Conservation (phyloP, 768 basidiomycete species). For the Mycena rebaudengoi region DNA sequence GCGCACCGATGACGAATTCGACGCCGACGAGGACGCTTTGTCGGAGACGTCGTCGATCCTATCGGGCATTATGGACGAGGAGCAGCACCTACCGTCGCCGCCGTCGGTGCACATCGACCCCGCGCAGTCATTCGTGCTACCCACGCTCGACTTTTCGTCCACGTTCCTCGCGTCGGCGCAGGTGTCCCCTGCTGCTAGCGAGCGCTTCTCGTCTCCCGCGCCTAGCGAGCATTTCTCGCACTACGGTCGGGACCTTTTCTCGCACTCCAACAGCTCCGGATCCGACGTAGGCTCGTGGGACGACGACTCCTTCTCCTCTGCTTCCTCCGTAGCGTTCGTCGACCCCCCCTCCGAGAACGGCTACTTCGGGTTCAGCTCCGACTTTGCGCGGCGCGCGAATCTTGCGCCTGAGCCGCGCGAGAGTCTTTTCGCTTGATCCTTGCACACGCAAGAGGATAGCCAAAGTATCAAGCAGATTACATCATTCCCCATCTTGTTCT, state of each 20-base stretch:
- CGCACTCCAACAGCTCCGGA: slow-evolving; percentile 9
- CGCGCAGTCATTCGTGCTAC: slow-evolving; percentile 76
- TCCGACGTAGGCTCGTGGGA: slow-evolving; percentile 9
- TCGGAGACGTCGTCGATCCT: slow-evolving; percentile 42
- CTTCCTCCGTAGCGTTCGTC: slow-evolving; percentile 17
- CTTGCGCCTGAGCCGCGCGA: slow-evolving; percentile 20
- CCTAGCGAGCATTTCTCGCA: no score
- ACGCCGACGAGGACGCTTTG: slow-evolving; percentile 40
- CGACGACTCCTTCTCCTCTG: neutral
- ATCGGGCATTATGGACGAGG: slow-evolving; percentile 24
- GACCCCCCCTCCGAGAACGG: slow-evolving; percentile 40
- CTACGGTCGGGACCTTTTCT: neutral
- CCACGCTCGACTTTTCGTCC: slow-evolving; percentile 77
- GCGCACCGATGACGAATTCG: slow-evolving; percentile 31
- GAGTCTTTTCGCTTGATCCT: slow-evolving; percentile 20
- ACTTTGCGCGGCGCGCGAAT: slow-evolving; percentile 36
- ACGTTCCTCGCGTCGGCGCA: slow-evolving; percentile 42
- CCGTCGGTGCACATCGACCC: slow-evolving; percentile 53
- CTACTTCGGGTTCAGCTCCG: slow-evolving; percentile 50
- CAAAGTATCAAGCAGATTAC: no score
- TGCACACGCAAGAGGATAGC: no score
- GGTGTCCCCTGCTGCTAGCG: slow-evolving; percentile 21
- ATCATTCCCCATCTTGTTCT: no score
- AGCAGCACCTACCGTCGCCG: slow-evolving; percentile 20
- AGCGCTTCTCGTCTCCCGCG: neutral